Conservation (phyloP, 163 green algal species). For the Smithsoniella earleae region DNA sequence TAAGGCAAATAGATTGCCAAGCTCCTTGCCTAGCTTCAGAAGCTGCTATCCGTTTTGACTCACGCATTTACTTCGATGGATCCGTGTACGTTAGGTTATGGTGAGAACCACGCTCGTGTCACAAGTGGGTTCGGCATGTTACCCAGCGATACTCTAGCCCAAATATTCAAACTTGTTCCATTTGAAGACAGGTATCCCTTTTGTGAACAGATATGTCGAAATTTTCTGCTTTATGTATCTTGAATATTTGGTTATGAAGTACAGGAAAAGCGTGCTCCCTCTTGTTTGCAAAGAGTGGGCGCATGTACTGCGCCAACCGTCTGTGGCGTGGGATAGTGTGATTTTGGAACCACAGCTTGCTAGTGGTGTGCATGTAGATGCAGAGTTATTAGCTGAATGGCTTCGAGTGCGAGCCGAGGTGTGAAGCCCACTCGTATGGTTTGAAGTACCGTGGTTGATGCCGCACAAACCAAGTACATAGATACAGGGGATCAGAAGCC, state of each 20-base stretch:
- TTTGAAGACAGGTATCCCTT: conserved; percentile 19
- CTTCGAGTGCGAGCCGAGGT: neutral
- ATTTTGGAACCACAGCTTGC: neutral
- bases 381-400: neutral
- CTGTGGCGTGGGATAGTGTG: neutral
- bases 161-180: neutral
- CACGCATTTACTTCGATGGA: too few relatives aligned
- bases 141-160: neutral
- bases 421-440: too few relatives aligned
- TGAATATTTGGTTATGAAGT: too few relatives aligned
- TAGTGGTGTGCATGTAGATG: neutral
- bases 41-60: too few relatives aligned
- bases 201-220: too few relatives aligned
- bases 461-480: neutral
- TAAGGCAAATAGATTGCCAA: too few relatives aligned
- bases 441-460: too few relatives aligned
- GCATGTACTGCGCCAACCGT: neutral
- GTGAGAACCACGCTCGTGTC: too few relatives aligned
- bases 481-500: neutral
- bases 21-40: too few relatives aligned
- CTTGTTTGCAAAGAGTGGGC: conserved; percentile 23
- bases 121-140: too few relatives aligned
- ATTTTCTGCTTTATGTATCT: too few relatives aligned
- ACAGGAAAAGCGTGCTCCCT: conserved; percentile 5
- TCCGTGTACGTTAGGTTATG: too few relatives aligned